phyloP scores from a whole-genome alignment of 257 asterid genomes.

The Solanum medicagineum region DNA sequence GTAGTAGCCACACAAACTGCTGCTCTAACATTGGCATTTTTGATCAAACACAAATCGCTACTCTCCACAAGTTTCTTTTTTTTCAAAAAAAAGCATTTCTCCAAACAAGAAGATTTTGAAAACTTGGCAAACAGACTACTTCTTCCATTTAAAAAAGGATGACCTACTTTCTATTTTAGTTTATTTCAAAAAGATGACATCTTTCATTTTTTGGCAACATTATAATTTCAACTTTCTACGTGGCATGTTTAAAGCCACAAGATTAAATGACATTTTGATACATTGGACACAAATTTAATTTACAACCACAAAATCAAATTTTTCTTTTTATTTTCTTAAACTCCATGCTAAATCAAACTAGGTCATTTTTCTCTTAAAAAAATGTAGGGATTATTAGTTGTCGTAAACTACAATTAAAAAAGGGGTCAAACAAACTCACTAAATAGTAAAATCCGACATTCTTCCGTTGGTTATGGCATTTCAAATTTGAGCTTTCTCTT shows the following conservation, averaged over 20 bases:
- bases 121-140: neutral
- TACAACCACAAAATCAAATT: no score
- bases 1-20: neutral
- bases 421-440: neutral
- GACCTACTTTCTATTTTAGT: no score
- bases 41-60: neutral
- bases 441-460: neutral
- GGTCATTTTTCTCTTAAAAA: no score
- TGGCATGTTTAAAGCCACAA: no score
- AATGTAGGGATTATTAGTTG: neutral
- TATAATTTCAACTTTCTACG: no score
- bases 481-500: neutral
- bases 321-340: no score
- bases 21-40: neutral
- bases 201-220: no score
- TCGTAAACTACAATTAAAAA: neutral
- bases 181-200: no score
- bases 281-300: no score
- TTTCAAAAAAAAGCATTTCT: neutral
- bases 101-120: neutral
- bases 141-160: no score
- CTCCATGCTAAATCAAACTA: no score
- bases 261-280: no score
- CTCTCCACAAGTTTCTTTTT: neutral
- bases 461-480: neutral